Evolutionary conservation across 2,329 filamentous ascomycete species (phyloP).

Genomic region (Apiospora marii): DNA sequence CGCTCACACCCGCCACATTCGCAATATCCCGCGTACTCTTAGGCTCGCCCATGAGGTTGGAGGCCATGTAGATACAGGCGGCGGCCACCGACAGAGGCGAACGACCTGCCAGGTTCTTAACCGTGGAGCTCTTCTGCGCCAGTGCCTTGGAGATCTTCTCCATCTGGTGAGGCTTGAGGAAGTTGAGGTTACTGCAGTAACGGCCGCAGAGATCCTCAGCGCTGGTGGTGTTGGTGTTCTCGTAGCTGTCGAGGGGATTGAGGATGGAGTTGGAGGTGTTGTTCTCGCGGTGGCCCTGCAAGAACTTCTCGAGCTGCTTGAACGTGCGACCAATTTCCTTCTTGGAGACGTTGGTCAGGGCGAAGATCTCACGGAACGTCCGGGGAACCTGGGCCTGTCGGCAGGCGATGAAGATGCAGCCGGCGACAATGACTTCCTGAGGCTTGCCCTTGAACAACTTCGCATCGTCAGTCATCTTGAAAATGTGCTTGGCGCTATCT

Average conservation of each 20-base stretch:
- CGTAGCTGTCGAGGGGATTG: slow-evolving; percentile 73
- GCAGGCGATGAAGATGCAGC: slow-evolving; percentile 97
- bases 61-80: slow-evolving; percentile 96
- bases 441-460: slow-evolving; percentile 96
- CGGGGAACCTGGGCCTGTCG: slow-evolving; percentile 86
- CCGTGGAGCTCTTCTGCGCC: slow-evolving; percentile 77
- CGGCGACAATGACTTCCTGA: slow-evolving; percentile 91
- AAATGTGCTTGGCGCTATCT: slow-evolving; percentile 92
- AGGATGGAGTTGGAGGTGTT: slow-evolving; percentile 58
- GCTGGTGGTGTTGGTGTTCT: slow-evolving; percentile 77
- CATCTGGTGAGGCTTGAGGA: slow-evolving; percentile 74
- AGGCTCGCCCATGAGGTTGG: slow-evolving; percentile 81
- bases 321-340: slow-evolving; percentile 98
- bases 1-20: slow-evolving; percentile 84
- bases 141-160: slow-evolving; percentile 82
- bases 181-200: slow-evolving; percentile 84
- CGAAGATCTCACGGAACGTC: slow-evolving; percentile 94
- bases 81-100: slow-evolving; percentile 94
- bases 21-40: slow-evolving; percentile 89
- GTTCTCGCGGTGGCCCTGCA: slow-evolving; percentile 75
- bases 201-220: slow-evolving; percentile 87
- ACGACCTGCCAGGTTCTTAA: slow-evolving; percentile 86
- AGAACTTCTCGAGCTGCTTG: slow-evolving; percentile 89
- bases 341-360: slow-evolving; percentile 91
- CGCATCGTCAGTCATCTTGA: slow-evolving; percentile 91